These are phyloP conservation scores for Pinus tabuliformis DNA, from an alignment of 75 land plant genomes.

Conservation along the genomic window DNA sequence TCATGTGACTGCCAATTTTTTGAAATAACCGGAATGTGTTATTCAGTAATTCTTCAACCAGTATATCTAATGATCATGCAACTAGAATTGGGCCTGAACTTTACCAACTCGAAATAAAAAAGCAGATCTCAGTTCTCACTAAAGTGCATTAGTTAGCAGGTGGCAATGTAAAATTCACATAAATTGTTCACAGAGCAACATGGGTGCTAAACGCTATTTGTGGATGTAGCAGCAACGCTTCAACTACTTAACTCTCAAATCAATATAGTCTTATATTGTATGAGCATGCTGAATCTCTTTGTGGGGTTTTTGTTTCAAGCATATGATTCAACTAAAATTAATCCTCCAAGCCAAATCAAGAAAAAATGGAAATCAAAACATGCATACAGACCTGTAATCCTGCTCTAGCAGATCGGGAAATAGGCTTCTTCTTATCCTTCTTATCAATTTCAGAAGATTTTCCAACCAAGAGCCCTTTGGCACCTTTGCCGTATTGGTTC, in stretches of 20 bases:
- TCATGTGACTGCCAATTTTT: too few relatives aligned
- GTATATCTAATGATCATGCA: too few relatives aligned
- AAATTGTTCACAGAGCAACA: too few relatives aligned
- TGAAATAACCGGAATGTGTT: too few relatives aligned
- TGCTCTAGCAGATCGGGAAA: constrained; percentile 22
- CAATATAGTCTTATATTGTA: background rate
- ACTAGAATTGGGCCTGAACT: too few relatives aligned
- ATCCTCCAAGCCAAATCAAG: background rate
- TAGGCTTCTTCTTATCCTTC: constrained; percentile 33
- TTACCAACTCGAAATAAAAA: too few relatives aligned
- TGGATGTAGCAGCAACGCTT: too few relatives aligned
- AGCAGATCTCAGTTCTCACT: too few relatives aligned
- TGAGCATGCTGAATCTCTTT: background rate
- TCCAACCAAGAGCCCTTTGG: constrained; percentile 22
- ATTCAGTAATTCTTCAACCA: too few relatives aligned
- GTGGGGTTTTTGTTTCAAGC: background rate
- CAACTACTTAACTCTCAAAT: background rate
- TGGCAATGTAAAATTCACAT: too few relatives aligned
- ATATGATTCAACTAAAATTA: background rate
- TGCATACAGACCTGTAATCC: constrained; percentile 20
- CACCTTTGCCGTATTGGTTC: constrained; percentile 22
- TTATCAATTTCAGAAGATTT: constrained; percentile 14
- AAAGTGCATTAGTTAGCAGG: too few relatives aligned
- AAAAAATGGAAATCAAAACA: background rate
- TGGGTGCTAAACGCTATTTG: too few relatives aligned